Percentiles rank a stretch among this genome's conserved stretches.
phyloP scores from a whole-genome alignment of 176 grass and related monocot species.

The Sorghum bicolor region Sorghum_bicolor_NCBIv3 NC_012875.2:53722001-53722500 shows the following conservation, averaged over 20 bases:
- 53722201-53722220: slow-evolving; percentile 98
- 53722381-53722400: slow-evolving; percentile 31
- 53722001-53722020: slow-evolving; percentile 25
- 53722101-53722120: slow-evolving; percentile 86
- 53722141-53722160: slow-evolving; percentile 99
- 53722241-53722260: slow-evolving; percentile 75
- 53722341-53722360: slow-evolving; percentile 22
- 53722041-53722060: slow-evolving; percentile 4
- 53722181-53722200: slow-evolving; percentile 99
- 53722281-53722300: neutral
- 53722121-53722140: slow-evolving; percentile 94
- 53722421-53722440: slow-evolving; percentile 69
- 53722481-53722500: slow-evolving; percentile 37
- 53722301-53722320: slow-evolving; percentile 9
- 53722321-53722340: neutral
- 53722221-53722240: slow-evolving; percentile 90
- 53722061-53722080: slow-evolving; percentile 78
- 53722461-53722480: slow-evolving; percentile 27
- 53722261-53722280: slow-evolving; percentile 51
- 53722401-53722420: slow-evolving; percentile 84
- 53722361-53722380: slow-evolving; percentile 17
- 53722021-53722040: slow-evolving; percentile 21
- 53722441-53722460: slow-evolving; percentile 38
- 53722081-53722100: slow-evolving; percentile 92
- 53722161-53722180: slow-evolving; percentile 92